Conservation (phyloP, 208 protist species). For the Phytomonas sp. region DNA sequence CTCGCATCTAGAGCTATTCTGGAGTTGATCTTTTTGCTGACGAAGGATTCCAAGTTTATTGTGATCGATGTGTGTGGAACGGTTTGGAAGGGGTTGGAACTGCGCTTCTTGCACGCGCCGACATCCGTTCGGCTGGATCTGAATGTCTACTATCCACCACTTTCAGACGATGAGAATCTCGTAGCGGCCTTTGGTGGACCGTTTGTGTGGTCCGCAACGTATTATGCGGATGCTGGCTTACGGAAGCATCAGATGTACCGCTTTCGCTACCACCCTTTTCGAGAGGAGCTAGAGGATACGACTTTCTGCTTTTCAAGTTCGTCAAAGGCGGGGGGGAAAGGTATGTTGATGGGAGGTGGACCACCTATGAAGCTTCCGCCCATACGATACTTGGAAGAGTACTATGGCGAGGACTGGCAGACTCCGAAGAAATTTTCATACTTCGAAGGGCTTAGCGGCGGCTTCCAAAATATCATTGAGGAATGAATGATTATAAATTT, state of each 20-base stretch:
- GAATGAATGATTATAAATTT: too few species aligned
- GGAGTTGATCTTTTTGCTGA: constrained; percentile 14
- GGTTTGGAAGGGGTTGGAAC: constrained; percentile 60
- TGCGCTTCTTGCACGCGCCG: constrained; percentile 57
- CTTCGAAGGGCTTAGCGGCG: constrained; percentile 48
- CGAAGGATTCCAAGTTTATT: constrained; percentile 28
- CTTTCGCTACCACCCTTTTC: constrained; percentile 58
- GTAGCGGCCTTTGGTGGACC: constrained; percentile 22
- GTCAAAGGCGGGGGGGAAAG: background rate
- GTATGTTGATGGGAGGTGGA: background rate
- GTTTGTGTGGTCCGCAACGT: constrained; percentile 77
- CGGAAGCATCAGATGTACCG: constrained; percentile 79
- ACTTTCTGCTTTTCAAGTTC: constrained; percentile 31
- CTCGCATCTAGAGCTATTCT: background rate
- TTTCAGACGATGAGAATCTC: constrained; percentile 23
- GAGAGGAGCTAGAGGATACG: constrained; percentile 14
- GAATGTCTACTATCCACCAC: constrained; percentile 77
- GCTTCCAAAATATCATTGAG: constrained; percentile 81
- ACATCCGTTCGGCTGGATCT: constrained; percentile 68
- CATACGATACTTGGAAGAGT: constrained; percentile 62
- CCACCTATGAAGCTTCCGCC: constrained; percentile 34
- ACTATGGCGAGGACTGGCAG: constrained; percentile 74
- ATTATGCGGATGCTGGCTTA: constrained; percentile 48
- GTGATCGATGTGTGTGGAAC: constrained; percentile 71
- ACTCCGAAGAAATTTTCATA: constrained; percentile 68